phyloP scores from a whole-genome alignment of 306 rosid genomes.

The Ormosia semicastrata region DNA sequence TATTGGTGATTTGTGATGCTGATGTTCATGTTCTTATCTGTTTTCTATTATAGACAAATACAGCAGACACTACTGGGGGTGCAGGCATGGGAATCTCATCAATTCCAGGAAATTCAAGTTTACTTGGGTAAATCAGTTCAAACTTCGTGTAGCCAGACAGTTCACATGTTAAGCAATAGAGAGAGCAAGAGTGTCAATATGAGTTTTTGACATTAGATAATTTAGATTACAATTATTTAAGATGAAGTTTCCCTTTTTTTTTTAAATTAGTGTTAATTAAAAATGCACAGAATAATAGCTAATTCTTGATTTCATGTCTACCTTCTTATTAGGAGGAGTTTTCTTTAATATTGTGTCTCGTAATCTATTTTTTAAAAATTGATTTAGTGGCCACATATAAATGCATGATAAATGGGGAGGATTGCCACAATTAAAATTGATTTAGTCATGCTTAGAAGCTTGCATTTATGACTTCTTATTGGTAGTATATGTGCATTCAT shows the following conservation, averaged over 20 bases:
- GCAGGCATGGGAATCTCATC: slow-evolving; percentile 56
- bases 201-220: neutral
- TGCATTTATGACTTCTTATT: neutral
- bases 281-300: neutral
- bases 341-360: neutral
- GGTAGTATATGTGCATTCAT: neutral
- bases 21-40: slow-evolving; percentile 13
- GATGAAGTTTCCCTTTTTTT: neutral
- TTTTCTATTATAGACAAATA: slow-evolving; percentile 53
- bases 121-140: slow-evolving; percentile 76
- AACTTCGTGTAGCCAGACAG: neutral
- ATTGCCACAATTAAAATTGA: too few relatives aligned
- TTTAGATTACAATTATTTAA: neutral
- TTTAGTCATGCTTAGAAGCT: neutral
- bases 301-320: neutral
- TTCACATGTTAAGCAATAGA: slow-evolving; percentile 16
- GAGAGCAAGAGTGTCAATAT: neutral
- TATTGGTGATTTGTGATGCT: slow-evolving; percentile 24
- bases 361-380: neutral
- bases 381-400: neutral
- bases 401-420: neutral
- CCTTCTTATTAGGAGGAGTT: neutral
- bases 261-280: neutral
- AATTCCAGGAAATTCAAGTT: slow-evolving; percentile 79
- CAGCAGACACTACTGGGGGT: slow-evolving; percentile 57